Base-by-base conservation (phyloP, 768 basidiomycete genomes). In the Boletus subcaerulescens region DNA sequence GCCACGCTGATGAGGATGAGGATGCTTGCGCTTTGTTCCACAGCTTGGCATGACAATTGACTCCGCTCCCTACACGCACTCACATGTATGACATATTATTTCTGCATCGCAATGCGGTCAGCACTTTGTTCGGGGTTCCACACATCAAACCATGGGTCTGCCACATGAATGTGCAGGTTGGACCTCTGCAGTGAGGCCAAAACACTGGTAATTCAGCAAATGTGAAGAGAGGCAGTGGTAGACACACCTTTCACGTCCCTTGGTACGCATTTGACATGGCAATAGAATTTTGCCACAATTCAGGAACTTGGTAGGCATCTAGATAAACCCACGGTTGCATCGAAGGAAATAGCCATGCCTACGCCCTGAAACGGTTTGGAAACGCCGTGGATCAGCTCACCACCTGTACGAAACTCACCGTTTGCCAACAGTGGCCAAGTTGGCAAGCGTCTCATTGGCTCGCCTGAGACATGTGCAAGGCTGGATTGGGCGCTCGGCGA, bases 21-120 rank as follows among this genome's bases (percentile, higher is more conserved):
- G 48, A 10, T 29, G 14, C 41, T 20, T 18, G 45, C 47, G n/a
- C 43, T 36, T 17, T 36, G 10, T 39, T 56, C 24, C 45, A 68
- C 67, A 68, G 67, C 68, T 44, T 68, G 67, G 67, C 61, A 48
- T 69, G 67, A 57, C 49, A 55, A 53, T 45, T 58, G 54, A 35
- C 15, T 35, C 46, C 56, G 58, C 43, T 48, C 46, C 48, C 53
- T 56, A 52, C 55, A 22, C 41, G 38, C 0, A 29, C 50, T 55
- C 52, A 14, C 60, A 56, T 55, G 63, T 48, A 41, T 66, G 57
- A 63, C 55, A 18, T 52, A 57, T 62, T 18, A 47, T 38, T n/a
- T 22, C 39, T 35, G 31, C 18, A 17, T 14, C 46, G 48, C 35
- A 41, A 35, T 52, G 61, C 47, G 59, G 56, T 56, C 24, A 32